Evolutionary conservation across 129 eudicot species (phyloP), one percentile per base, ranked within the genome.

Genomic region (Heracleum sosnowskyi): DNA sequence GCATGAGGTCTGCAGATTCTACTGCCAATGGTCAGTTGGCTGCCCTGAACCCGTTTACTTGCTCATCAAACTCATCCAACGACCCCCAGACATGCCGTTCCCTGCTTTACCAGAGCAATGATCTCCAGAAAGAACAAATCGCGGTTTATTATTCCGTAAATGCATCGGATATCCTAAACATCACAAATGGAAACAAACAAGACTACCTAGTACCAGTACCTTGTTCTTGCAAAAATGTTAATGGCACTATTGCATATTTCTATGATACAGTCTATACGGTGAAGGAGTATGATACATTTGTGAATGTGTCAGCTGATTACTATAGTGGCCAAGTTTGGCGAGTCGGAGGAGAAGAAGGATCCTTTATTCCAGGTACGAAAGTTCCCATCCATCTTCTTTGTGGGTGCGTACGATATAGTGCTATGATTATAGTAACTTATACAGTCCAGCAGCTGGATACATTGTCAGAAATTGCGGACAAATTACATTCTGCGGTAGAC

Each of bases 261-360:
- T 89, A 92, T 20, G 86, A 89, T 69, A 85, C 88, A 11, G 37
- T 60, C 24, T 92, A 89, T 76, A 42, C 37, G 8, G 78, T 87
- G n/a, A 81, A 81, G 73, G 55, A 11, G 7, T 11, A 78, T 74
- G 97, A 92, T 40, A 36, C 86, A 4, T 92, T 92, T 57, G 69
- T 7, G 16, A 42, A 75, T 37, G 92, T 92, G 66, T 89, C 97
- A 31, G 45, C 62, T 79, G 28, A 81, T 64, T 75, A 77, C 31
- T 92, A 87, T 53, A 92, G 97, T 33, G 95, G 97, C 20, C 89
- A 86, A 81, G 95, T 81, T 69, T 92, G 91, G 91, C 77, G 74
- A 53, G 81, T 86, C 75, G 88, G 83, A 40, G 86, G 79, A 45
- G 87, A 86, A 79, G 73, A 60, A 35, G 46, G 51, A 26, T 26